phyloP scores from a whole-genome alignment of 2,329 filamentous ascomycete species.

The Colletotrichum sojae region DNA sequence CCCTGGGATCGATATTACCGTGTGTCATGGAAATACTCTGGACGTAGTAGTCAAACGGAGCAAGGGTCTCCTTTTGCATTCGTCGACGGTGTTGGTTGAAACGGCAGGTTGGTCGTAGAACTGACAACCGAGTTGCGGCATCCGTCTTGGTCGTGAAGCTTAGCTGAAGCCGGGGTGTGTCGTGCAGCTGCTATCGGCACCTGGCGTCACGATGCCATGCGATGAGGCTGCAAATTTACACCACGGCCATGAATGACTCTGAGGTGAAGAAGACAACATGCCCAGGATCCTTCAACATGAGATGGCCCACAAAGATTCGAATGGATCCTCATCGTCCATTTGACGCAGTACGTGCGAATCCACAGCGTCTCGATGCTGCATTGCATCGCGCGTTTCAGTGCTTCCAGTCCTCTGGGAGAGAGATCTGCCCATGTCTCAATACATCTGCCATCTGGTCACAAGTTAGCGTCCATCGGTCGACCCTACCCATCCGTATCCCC shows the following conservation, averaged over 20 bases:
- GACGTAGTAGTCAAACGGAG: neutral
- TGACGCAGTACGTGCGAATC: constrained; percentile 15
- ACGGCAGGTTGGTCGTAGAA: neutral
- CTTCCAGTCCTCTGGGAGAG: constrained; percentile 20
- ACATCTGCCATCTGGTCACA: constrained; percentile 20
- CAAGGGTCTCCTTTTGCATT: neutral
- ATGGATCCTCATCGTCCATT: neutral
- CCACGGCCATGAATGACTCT: neutral
- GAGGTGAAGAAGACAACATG: neutral
- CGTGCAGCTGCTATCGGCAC: constrained; percentile 11
- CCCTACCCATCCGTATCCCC: neutral
- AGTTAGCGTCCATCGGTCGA: neutral
- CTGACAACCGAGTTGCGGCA: neutral
- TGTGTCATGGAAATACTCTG: constrained; percentile 28
- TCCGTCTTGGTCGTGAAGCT: constrained; percentile 27
- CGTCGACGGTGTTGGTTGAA: neutral
- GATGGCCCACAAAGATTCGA: neutral
- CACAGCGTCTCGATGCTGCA: constrained; percentile 24
- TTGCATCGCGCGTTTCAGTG: constrained; percentile 23
- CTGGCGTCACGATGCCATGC: neutral
- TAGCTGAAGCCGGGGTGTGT: too few relatives aligned
- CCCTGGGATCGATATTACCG: constrained; percentile 15
- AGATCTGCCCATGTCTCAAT: constrained; percentile 20
- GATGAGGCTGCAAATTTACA: neutral
- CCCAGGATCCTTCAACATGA: neutral